Evolutionary conservation across 805 yeast genomes (phyloP).

Genomic region (Wickerhamomyces rabaulensis): DNA sequence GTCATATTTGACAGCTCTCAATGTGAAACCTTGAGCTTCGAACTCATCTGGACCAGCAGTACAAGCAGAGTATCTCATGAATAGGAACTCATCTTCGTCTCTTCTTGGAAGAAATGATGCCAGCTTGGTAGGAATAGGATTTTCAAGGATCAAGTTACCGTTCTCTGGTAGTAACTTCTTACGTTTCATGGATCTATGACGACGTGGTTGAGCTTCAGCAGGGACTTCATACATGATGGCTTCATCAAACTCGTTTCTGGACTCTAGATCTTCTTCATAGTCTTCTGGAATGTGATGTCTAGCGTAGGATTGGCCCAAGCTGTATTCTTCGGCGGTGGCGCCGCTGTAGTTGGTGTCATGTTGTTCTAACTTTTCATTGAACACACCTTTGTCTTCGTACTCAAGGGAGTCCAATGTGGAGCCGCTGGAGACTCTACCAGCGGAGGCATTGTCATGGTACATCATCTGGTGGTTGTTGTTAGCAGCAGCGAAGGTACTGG

Average conservation of each 20-base stretch:
- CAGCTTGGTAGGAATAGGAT: constrained; percentile 89
- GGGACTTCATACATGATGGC: constrained; percentile 39
- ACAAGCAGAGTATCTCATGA: constrained; percentile 96
- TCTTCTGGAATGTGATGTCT: constrained; percentile 1
- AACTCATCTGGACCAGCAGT: constrained; percentile 91
- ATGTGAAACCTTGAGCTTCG: constrained; percentile 70
- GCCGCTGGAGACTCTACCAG: constrained; percentile 28
- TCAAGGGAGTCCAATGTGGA: constrained; percentile 18
- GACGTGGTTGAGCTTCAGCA: constrained; percentile 39
- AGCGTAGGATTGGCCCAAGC: not conserved
- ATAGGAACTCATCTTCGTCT: constrained; percentile 88
- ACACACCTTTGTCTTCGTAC: constrained; percentile 7
- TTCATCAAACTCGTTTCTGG: constrained; percentile 35
- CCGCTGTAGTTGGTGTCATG: constrained; percentile 21
- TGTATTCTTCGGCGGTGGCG: constrained; percentile 36
- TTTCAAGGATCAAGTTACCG: constrained; percentile 85
- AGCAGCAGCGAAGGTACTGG: constrained; percentile 59
- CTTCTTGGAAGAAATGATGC: constrained; percentile 80
- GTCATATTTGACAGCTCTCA: constrained; percentile 79
- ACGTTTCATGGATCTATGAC: constrained; percentile 63
- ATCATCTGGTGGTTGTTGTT: constrained; percentile 11
- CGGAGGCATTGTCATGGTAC: not conserved
- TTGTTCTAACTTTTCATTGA: constrained; percentile 17
- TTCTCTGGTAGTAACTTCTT: constrained; percentile 71
- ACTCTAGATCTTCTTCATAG: constrained; percentile 11